phyloP scores from a whole-genome alignment of 1,284 basidiomycete genomes.

The Sporisorium reilianum region DNA sequence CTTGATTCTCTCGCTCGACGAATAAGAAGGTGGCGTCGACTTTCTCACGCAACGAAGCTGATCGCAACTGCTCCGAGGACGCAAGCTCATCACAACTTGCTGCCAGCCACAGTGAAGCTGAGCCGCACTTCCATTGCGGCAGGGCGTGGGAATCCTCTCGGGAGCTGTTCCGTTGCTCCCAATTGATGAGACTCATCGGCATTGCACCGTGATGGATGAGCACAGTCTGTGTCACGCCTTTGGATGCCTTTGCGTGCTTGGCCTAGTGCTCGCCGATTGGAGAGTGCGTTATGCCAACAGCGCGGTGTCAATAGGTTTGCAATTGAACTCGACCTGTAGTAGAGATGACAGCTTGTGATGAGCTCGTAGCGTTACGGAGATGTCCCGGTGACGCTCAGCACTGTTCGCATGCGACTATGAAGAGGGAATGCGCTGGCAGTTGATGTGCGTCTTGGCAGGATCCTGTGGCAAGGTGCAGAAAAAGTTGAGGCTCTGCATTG shows the following conservation, averaged over 20 bases:
- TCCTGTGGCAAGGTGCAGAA: slow-evolving; percentile 57
- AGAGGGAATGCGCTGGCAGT: slow-evolving; percentile 52
- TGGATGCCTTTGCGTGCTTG: background rate
- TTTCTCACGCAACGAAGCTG: background rate
- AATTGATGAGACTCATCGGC: background rate
- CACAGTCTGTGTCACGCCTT: background rate
- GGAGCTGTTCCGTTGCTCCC: background rate
- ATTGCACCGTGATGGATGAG: background rate
- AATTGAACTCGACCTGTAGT: background rate
- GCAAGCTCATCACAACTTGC: no score
- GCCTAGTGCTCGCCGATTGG: no score
- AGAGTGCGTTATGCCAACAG: background rate
- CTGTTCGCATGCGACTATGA: slow-evolving; percentile 12
- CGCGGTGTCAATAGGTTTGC: no score
- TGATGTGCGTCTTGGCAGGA: slow-evolving; percentile 54
- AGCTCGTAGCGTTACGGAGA: background rate
- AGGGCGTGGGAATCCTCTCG: background rate
- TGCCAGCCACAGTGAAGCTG: background rate
- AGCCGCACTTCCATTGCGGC: background rate
- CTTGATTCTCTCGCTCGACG: background rate
- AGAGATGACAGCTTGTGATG: background rate
- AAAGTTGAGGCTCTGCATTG: slow-evolving; percentile 59
- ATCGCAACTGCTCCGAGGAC: background rate
- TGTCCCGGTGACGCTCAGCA: background rate
- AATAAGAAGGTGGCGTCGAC: background rate